Conservation (phyloP, 192 early-diverging fungal genomes). For the Mortierella claussenii region DNA sequence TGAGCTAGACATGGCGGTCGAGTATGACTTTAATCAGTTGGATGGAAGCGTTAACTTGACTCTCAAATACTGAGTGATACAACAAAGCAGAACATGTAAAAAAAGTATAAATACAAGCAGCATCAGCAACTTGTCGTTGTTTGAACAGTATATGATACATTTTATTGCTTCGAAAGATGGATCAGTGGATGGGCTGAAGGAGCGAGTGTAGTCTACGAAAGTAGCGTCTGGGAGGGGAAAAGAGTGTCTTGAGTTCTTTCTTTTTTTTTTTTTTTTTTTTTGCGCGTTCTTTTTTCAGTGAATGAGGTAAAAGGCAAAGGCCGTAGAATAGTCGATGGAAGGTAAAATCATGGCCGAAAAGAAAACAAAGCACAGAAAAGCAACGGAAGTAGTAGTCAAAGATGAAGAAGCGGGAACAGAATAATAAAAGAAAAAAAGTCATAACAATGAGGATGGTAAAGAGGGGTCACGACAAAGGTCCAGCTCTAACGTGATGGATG, state of each 20-base stretch:
- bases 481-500: constrained; percentile 21
- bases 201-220: too few relatives aligned
- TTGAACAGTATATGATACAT: constrained; percentile 22
- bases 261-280: constrained; percentile 7
- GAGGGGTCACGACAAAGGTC: constrained; percentile 11
- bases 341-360: not conserved
- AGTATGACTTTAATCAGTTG: constrained; percentile 45
- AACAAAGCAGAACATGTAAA: not conserved
- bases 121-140: not conserved
- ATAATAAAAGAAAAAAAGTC: not conserved
- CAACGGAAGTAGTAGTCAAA: not conserved
- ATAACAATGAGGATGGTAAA: not conserved
- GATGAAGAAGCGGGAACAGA: not conserved
- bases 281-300: too few relatives aligned
- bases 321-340: too few relatives aligned
- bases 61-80: constrained; percentile 54
- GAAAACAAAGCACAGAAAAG: constrained; percentile 3
- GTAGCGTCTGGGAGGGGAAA: not conserved
- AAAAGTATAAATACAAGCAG: constrained; percentile 3
- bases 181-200: not conserved
- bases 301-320: too few relatives aligned
- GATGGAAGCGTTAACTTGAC: constrained; percentile 57
- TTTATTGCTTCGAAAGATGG: constrained; percentile 9
- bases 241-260: not conserved
- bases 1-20: constrained; percentile 72